phyloP scores from a whole-genome alignment of 2,329 filamentous ascomycete species.

The Fusarium bactridioides region DNA sequence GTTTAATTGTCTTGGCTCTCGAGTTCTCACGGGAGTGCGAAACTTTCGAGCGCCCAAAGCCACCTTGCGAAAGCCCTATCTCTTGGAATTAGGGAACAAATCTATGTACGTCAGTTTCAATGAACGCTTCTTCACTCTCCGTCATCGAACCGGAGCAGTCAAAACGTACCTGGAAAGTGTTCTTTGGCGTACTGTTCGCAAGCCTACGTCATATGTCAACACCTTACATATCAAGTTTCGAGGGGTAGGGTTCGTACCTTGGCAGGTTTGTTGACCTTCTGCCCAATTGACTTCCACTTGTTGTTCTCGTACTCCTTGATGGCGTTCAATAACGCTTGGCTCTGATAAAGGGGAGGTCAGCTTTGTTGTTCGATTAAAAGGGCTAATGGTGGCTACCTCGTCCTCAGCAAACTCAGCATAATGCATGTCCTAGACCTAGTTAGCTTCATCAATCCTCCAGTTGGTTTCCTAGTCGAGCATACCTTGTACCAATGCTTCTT shows the following conservation, averaged over 20 bases:
- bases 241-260: slow-evolving; percentile 60
- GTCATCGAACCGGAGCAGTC: slow-evolving; percentile 36
- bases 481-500: slow-evolving; percentile 99
- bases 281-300: slow-evolving; percentile 97
- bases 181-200: slow-evolving; percentile 91
- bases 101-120: slow-evolving; percentile 47
- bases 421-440: slow-evolving; percentile 83
- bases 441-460: slow-evolving; percentile 3
- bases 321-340: slow-evolving; percentile 81
- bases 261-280: slow-evolving; percentile 96
- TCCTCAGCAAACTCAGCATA: slow-evolving; percentile 98
- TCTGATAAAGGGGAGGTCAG: slow-evolving; percentile 57
- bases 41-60: background rate
- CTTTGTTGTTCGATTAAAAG: slow-evolving; percentile 17
- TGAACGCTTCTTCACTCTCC: slow-evolving; percentile 20
- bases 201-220: slow-evolving; percentile 44
- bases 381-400: slow-evolving; percentile 69
- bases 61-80: slow-evolving; percentile 38
- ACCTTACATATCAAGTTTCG: background rate
- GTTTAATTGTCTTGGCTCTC: background rate
- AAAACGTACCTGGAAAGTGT: slow-evolving; percentile 72
- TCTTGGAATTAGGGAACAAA: slow-evolving; percentile 50
- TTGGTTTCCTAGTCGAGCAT: slow-evolving; percentile 37
- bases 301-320: slow-evolving; percentile 99
- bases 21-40: background rate